Evolutionary conservation across 2,329 filamentous ascomycete genomes (phyloP).

Genomic region (Fusarium sp.): DNA sequence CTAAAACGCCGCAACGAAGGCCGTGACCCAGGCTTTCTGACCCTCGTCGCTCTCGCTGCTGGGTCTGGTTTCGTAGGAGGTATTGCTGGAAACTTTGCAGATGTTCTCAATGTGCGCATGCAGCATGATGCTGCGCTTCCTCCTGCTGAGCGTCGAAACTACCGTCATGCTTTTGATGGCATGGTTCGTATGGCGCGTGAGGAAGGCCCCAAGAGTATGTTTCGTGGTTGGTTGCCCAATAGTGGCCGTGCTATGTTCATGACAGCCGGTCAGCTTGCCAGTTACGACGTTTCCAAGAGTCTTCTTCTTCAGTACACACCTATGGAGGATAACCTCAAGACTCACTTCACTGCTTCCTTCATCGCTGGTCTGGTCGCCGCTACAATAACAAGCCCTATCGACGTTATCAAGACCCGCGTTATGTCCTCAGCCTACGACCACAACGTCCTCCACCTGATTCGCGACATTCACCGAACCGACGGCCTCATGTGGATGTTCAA

Average conservation of each 20-base stretch:
- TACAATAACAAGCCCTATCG: conserved; percentile 85
- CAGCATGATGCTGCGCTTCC: conserved; percentile 90
- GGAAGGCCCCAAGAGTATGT: conserved; percentile 81
- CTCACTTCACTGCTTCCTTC: conserved; percentile 82
- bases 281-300: conserved; percentile 85
- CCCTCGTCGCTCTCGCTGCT: conserved; percentile 85
- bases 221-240: conserved; percentile 88
- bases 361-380: conserved; percentile 86
- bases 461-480: conserved; percentile 75
- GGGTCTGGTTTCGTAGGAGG: conserved; percentile 89
- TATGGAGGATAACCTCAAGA: conserved; percentile 75
- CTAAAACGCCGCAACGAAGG: conserved; percentile 59
- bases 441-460: conserved; percentile 68
- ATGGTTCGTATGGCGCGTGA: conserved; percentile 86
- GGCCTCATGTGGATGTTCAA: conserved; percentile 88
- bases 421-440: conserved; percentile 73
- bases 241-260: conserved; percentile 84
- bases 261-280: conserved; percentile 86
- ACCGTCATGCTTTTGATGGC: conserved; percentile 88
- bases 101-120: conserved; percentile 98
- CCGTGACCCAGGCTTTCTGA: conserved; percentile 72
- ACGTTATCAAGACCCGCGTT: conserved; percentile 89
- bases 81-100: conserved; percentile 90
- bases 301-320: conserved; percentile 73
- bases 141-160: conserved; percentile 79